Base-by-base conservation (phyloP, 2,329 filamentous ascomycete species). In the Acrodontium crateriforme region DNA sequence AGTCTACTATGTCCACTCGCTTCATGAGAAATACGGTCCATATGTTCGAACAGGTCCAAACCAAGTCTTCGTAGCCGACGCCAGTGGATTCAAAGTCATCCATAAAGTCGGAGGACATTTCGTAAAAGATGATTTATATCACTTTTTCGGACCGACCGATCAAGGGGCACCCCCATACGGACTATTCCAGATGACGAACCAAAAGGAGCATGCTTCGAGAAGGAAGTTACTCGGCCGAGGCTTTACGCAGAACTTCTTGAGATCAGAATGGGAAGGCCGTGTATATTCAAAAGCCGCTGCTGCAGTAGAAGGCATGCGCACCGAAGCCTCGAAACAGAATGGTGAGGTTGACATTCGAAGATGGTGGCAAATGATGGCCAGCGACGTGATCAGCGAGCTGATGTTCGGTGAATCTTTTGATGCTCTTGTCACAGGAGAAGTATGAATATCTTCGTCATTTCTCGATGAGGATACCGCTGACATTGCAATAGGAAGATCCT, bases 21-120 rank as follows among this genome's bases (percentile, higher is more conserved):
- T 58, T 2, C 38, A 47, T 30, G 24, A 35, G 9, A 43, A 35
- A 35, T 48, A 48, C 25, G 57, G 58, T 7, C 48, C 55, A 2
- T 49, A 47, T 4, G 53, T 60, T 1, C 49, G 56, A 7, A 39
- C 59, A 3, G 39, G 43, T 0, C 57, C 57, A 2, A 45, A 45
- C 15, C 54, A 60, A 25, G 36, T 59, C 1, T 56, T 54, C 1
- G 61, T 92, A 29, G 78, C 76, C 29, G 80, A 89, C 46, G 74
- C 77, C 16, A 65, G 64, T n/a, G 81, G 26, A 11, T 39, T 40
- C 26, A 40, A 40, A 16, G 27, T 34, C 9, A 46, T 28, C 15
- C 25, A 28, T 12, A 11, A 28, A 18, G 32, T 41, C 9, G 34
- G 34, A 14, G 26, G 18, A 16, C 30, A 32, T 3, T 44, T 41